Evolutionary conservation across 768 basidiomycete species (phyloP).

Genomic region (Leccinum subgranulosum): DNA sequence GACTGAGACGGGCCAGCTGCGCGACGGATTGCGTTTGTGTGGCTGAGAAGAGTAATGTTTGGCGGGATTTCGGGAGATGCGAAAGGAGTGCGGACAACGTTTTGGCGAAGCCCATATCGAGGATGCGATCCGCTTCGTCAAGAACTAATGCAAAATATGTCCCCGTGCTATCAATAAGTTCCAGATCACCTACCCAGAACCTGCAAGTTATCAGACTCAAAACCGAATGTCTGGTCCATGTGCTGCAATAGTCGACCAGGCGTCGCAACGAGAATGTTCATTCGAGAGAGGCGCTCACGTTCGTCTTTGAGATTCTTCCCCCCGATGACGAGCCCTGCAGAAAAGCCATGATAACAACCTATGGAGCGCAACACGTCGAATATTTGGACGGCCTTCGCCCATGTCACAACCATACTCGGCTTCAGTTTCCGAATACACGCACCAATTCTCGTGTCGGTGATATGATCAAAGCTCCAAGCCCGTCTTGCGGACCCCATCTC

Average conservation of each 20-base stretch:
- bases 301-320: conserved; percentile 96
- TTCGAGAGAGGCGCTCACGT: conserved; percentile 77
- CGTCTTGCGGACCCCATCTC: conserved; percentile 72
- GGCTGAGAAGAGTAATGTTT: conserved; percentile 95
- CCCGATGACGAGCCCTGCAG: conserved; percentile 93
- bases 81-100: conserved; percentile 88
- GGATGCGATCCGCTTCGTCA: conserved; percentile 94
- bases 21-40: conserved; percentile 90
- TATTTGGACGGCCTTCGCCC: conserved; percentile 86
- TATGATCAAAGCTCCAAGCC: conserved; percentile 85
- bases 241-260: conserved; percentile 94
- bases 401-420: conserved; percentile 3
- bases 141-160: conserved; percentile 53
- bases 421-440: conserved; percentile 25
- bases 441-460: conserved; percentile 93
- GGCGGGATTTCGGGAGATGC: conserved; percentile 87
- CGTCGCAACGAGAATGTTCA: conserved; percentile 99
- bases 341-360: conserved; percentile 87
- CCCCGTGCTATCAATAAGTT: neutral
- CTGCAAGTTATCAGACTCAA: conserved; percentile 89
- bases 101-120: conserved; percentile 93
- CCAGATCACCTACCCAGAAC: conserved; percentile 62
- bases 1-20: conserved; percentile 86
- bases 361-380: conserved; percentile 95
- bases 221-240: conserved; percentile 97